Evolutionary conservation across 139 green algal species (phyloP).

Genomic region (Dunaliella primolecta): DNA sequence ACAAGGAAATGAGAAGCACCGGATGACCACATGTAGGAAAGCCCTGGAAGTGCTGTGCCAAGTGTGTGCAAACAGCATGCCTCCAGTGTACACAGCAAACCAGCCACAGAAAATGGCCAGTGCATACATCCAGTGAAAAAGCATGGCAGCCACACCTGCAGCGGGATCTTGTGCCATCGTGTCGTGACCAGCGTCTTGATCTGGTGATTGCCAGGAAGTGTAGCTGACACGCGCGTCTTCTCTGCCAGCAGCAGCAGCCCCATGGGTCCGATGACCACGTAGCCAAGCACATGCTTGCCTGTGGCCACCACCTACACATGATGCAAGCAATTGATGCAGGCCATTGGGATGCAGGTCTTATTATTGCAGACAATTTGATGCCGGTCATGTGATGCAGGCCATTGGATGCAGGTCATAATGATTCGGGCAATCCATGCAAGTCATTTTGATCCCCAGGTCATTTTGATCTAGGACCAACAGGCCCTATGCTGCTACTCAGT

Average conservation of each 20-base stretch:
- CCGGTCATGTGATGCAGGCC: too few species aligned
- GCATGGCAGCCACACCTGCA: slow-evolving; percentile 72
- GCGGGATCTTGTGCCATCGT: slow-evolving; percentile 76
- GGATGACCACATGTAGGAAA: too few species aligned
- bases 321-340: neutral
- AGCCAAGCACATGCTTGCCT: slow-evolving; percentile 81
- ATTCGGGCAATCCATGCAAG: neutral
- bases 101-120: too few species aligned
- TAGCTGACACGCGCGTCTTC: slow-evolving; percentile 57
- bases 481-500: neutral
- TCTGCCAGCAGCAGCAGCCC: slow-evolving; percentile 84
- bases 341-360: too few species aligned
- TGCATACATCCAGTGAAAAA: too few species aligned
- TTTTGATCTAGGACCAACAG: neutral
- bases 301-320: slow-evolving; percentile 43
- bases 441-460: neutral
- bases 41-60: too few species aligned
- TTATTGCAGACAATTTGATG: too few species aligned
- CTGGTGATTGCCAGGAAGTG: slow-evolving; percentile 83
- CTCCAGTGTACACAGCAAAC: too few species aligned
- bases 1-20: too few species aligned
- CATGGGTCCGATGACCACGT: slow-evolving; percentile 62
- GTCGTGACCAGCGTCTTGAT: slow-evolving; percentile 78
- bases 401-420: neutral
- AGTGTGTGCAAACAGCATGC: too few species aligned